These are phyloP conservation scores for Dioszegia hungarica DNA, from an alignment of 768 basidiomycete genomes.

Conservation along the genomic window DNA sequence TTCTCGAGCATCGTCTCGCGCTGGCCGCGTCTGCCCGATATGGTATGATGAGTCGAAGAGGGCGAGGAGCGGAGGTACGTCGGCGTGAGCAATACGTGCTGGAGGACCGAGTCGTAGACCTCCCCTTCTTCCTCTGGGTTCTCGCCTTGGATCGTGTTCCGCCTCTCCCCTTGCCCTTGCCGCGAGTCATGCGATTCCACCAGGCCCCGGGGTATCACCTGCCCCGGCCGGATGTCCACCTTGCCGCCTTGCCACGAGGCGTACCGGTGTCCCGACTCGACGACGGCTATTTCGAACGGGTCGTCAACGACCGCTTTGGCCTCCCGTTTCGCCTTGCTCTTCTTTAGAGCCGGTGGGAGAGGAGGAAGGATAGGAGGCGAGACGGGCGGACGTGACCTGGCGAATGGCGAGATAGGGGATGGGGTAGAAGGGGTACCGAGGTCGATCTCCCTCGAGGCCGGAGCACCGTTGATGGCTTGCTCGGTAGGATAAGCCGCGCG, in stretches of 20 bases:
- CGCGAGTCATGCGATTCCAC: constrained; percentile 2
- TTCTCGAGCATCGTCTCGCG: constrained; percentile 5
- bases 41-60: neutral
- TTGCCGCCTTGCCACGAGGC: constrained; percentile 40
- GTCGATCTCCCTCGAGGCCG: neutral
- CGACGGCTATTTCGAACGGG: constrained; percentile 30
- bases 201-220: constrained; percentile 22
- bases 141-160: neutral
- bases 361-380: constrained; percentile 6
- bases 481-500: constrained; percentile 6
- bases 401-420: neutral
- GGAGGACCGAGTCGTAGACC: constrained; percentile 37
- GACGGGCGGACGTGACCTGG: neutral
- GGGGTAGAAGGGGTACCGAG: constrained; percentile 5
- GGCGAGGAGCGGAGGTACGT: constrained; percentile 30
- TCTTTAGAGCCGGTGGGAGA: constrained; percentile 2
- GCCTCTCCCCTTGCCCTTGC: constrained; percentile 1
- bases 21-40: neutral
- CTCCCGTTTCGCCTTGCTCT: constrained; percentile 7
- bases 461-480: neutral
- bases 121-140: constrained; percentile 4
- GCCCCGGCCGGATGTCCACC: constrained; percentile 36
- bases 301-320: constrained; percentile 16
- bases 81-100: constrained; percentile 37
- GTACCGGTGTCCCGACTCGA: constrained; percentile 38